Evolutionary conservation across 2,329 filamentous ascomycete genomes (phyloP).

Genomic region (Cladosporium velox): DNA sequence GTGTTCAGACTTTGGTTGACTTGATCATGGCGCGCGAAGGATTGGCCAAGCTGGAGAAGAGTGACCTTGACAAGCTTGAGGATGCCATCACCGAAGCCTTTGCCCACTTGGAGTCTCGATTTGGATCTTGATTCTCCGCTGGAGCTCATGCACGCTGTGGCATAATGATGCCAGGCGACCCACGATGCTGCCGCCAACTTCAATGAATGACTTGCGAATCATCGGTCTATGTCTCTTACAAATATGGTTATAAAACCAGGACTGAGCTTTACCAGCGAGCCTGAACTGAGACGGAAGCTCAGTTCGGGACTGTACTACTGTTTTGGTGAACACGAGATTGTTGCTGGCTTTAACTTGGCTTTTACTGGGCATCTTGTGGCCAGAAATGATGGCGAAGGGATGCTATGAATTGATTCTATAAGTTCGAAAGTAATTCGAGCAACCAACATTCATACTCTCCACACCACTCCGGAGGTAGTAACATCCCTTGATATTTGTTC

Average conservation of each 20-base stretch:
- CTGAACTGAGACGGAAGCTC: no score
- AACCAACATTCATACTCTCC: background rate
- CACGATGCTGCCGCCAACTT: no score
- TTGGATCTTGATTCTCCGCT: no score
- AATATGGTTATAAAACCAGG: no score
- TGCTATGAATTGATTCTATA: background rate
- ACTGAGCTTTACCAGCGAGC: no score
- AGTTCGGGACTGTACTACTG: no score
- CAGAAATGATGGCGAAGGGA: background rate
- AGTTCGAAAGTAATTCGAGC: no score
- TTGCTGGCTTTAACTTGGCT: background rate
- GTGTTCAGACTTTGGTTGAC: background rate
- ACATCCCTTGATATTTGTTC: background rate
- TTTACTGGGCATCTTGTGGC: background rate
- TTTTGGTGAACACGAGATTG: background rate
- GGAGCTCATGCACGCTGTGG: no score
- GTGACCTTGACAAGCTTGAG: background rate
- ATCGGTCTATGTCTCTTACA: no score
- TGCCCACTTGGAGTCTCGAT: background rate
- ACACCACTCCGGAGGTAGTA: background rate
- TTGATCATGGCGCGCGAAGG: background rate
- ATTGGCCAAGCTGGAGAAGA: background rate
- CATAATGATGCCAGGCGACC: no score
- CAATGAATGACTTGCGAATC: no score
- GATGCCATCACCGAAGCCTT: background rate